Conservation (phyloP, 768 basidiomycete genomes). For the Ramaria sp. region DNA sequence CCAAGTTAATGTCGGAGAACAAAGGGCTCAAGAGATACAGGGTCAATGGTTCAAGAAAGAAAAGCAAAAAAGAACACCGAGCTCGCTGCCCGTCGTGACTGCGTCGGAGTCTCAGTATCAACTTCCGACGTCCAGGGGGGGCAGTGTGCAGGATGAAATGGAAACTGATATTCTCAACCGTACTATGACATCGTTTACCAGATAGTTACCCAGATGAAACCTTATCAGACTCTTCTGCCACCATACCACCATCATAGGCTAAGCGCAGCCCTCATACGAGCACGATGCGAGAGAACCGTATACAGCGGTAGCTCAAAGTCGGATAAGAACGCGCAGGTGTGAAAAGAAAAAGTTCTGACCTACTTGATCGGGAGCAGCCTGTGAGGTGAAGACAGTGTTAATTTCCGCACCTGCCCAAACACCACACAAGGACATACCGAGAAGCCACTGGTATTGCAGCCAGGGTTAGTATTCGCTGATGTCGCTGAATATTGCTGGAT, state of each 20-base stretch:
- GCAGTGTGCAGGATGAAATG: background rate
- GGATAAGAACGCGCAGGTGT: background rate
- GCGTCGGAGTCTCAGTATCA: constrained; percentile 4
- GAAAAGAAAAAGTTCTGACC: background rate
- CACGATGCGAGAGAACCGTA: background rate
- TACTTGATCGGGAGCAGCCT: background rate
- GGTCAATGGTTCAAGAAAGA: background rate
- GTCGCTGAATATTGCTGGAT: constrained; percentile 24
- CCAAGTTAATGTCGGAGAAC: background rate
- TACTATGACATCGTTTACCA: background rate
- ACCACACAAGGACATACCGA: constrained; percentile 5
- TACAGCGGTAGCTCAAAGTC: background rate
- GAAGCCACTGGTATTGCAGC: constrained; percentile 44
- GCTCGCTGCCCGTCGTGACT: constrained; percentile 3
- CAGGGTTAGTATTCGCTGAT: constrained; percentile 54
- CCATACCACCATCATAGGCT: background rate
- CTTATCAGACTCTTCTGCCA: background rate
- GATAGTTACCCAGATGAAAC: background rate
- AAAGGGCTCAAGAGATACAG: background rate
- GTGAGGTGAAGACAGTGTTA: too few species aligned
- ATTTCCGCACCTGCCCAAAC: background rate
- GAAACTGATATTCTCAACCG: background rate
- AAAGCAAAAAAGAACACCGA: background rate
- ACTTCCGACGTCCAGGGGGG: background rate
- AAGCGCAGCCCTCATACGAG: background rate